phyloP scores from a whole-genome alignment of 225 moss, liverwort and hornwort genomes.

The Neckera pumila region DNA sequence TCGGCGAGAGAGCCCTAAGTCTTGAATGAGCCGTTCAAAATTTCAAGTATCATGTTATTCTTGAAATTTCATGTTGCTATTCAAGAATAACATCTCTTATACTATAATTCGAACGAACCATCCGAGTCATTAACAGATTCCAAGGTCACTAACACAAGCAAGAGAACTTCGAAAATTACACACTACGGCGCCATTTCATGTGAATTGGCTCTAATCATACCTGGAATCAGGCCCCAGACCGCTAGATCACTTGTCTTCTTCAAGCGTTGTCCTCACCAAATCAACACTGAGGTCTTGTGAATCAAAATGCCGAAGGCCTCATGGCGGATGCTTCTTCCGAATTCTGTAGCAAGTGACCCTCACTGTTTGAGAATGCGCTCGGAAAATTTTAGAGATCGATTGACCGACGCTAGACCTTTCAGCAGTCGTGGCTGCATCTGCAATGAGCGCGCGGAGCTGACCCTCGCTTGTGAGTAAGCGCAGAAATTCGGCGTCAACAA shows the following conservation, averaged over 20 bases:
- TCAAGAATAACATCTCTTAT: background rate
- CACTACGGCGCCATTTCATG: background rate
- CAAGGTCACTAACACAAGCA: background rate
- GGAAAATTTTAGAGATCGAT: background rate
- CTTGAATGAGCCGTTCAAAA: background rate
- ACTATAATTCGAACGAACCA: background rate
- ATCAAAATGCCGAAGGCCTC: background rate
- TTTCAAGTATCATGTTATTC: background rate
- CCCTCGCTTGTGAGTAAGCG: background rate
- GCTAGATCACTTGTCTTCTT: background rate
- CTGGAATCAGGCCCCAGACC: background rate
- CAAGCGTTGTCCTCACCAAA: background rate
- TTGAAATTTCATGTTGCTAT: too few species aligned
- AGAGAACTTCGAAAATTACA: background rate
- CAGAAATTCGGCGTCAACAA: background rate
- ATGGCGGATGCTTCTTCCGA: background rate
- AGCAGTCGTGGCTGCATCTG: background rate
- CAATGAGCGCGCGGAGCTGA: background rate
- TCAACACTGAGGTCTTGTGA: background rate
- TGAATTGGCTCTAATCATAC: background rate
- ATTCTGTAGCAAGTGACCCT: background rate
- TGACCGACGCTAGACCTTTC: background rate
- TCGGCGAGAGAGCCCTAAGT: background rate
- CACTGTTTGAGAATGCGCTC: background rate
- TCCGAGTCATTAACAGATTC: background rate